phyloP scores from a whole-genome alignment of 768 basidiomycete genomes.

The Mycena rosella region DNA sequence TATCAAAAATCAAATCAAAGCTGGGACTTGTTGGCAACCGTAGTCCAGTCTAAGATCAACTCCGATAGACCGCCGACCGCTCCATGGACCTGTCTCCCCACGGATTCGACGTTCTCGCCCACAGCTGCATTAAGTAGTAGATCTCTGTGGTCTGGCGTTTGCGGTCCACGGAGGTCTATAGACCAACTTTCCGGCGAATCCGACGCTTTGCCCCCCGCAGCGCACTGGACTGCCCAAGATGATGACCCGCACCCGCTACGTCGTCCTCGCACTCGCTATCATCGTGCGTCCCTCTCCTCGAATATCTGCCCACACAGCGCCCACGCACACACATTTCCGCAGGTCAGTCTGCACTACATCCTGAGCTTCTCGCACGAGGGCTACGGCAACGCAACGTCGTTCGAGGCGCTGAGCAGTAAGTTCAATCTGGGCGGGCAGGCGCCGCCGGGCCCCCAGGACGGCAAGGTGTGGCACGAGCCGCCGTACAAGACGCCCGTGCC shows the following conservation, averaged over 20 bases:
- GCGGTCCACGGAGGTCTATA: too few relatives aligned
- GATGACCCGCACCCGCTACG: conserved; percentile 70
- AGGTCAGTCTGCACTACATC: conserved; percentile 70
- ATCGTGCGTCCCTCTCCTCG: conserved; percentile 47
- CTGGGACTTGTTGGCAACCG: too few relatives aligned
- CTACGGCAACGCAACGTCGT: conserved; percentile 71
- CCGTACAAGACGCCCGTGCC: conserved; percentile 72
- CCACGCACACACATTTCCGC: neutral
- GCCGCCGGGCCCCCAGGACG: conserved; percentile 32
- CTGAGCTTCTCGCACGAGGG: conserved; percentile 74
- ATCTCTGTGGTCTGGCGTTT: too few relatives aligned
- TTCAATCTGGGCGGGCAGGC: too few relatives aligned
- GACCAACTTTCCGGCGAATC: too few relatives aligned
- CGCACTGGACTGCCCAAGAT: conserved; percentile 56
- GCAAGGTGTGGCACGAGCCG: conserved; percentile 44
- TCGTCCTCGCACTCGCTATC: conserved; percentile 62
- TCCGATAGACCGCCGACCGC: too few relatives aligned
- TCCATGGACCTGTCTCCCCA: too few relatives aligned
- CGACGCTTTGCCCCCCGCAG: too few relatives aligned
- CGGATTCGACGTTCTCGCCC: too few relatives aligned
- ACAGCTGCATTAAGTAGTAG: too few relatives aligned
- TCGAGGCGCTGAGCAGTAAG: conserved; percentile 57
- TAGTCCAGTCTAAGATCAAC: too few relatives aligned
- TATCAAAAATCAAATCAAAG: too few relatives aligned
- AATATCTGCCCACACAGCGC: neutral